phyloP scores from a whole-genome alignment of 495 filamentous ascomycete genomes.

The Aspergillus olivimuriae region DNA sequence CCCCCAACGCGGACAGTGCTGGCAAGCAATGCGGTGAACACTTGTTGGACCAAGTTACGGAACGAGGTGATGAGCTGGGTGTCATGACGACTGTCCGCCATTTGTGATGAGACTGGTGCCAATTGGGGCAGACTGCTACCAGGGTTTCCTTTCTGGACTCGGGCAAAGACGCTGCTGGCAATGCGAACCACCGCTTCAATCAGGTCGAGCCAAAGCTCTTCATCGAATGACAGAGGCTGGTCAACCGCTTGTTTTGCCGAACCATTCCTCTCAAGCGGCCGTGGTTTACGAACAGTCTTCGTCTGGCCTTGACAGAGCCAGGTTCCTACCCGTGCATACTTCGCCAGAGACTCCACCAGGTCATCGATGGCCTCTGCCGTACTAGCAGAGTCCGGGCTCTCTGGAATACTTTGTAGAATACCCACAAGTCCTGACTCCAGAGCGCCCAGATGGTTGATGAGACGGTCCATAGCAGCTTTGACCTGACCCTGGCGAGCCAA shows the following conservation, averaged over 20 bases:
- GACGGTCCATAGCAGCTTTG: slow-evolving; percentile 72
- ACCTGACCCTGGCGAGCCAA: slow-evolving; percentile 88
- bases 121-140: slow-evolving; percentile 10
- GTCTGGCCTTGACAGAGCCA: slow-evolving; percentile 94
- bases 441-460: slow-evolving; percentile 69
- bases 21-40: slow-evolving; percentile 80
- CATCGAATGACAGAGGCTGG: slow-evolving; percentile 65
- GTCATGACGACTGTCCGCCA: slow-evolving; percentile 15
- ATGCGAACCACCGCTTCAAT: slow-evolving; percentile 80
- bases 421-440: slow-evolving; percentile 75
- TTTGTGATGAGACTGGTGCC: slow-evolving; percentile 2
- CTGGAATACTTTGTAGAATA: slow-evolving; percentile 51
- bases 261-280: slow-evolving; percentile 30
- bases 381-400: slow-evolving; percentile 48
- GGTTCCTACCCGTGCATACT: slow-evolving; percentile 83
- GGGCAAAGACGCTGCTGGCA: slow-evolving; percentile 52
- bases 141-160: slow-evolving; percentile 24
- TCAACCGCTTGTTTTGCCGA: slow-evolving; percentile 37
- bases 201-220: slow-evolving; percentile 84
- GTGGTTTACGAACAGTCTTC: slow-evolving; percentile 47
- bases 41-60: slow-evolving; percentile 76
- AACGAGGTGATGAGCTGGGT: slow-evolving; percentile 54
- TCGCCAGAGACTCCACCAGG: slow-evolving; percentile 71
- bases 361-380: slow-evolving; percentile 48
- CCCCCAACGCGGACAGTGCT: slow-evolving; percentile 45